Evolutionary conservation across 2,329 filamentous ascomycete species (phyloP).

Genomic region (Penicillium nordicum): DNA sequence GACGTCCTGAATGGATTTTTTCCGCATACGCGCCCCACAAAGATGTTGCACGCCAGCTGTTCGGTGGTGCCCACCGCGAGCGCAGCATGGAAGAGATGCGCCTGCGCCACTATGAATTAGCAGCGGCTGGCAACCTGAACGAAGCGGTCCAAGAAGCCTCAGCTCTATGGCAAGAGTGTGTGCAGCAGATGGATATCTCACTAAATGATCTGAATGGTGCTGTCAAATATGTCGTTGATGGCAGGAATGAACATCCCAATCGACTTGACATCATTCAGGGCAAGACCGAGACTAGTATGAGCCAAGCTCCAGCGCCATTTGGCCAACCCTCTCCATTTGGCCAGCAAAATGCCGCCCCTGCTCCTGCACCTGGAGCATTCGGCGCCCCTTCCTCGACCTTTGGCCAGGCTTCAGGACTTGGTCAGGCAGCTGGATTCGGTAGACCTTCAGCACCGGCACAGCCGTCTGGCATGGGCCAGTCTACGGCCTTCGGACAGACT

Average conservation of each 20-base stretch:
- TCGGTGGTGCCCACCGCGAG: constrained; percentile 74
- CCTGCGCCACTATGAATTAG: constrained; percentile 64
- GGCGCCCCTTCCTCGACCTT: constrained; percentile 19
- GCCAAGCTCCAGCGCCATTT: constrained; percentile 8
- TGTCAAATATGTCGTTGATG: constrained; percentile 64
- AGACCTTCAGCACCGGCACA: constrained; percentile 10
- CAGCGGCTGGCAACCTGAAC: constrained; percentile 58
- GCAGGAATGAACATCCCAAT: constrained; percentile 70
- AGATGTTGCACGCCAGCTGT: constrained; percentile 75
- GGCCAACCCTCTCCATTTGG: constrained; percentile 30
- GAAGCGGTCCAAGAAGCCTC: constrained; percentile 51
- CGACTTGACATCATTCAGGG: constrained; percentile 55
- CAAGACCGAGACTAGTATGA: constrained; percentile 22
- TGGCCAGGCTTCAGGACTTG: constrained; percentile 19
- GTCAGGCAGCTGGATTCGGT: constrained; percentile 28
- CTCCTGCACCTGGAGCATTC: constrained; percentile 18
- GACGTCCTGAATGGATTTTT: constrained; percentile 78
- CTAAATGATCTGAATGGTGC: constrained; percentile 69
- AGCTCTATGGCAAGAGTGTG: constrained; percentile 60
- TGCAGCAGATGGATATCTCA: constrained; percentile 69
- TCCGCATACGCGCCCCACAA: constrained; percentile 78
- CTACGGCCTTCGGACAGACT: constrained; percentile 18
- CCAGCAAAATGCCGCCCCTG: constrained; percentile 15
- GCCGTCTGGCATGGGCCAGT: constrained; percentile 14
- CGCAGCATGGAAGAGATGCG: constrained; percentile 87